Conservation (phyloP, 1,284 basidiomycete species). For the Clitocybe nebularis region DNA sequence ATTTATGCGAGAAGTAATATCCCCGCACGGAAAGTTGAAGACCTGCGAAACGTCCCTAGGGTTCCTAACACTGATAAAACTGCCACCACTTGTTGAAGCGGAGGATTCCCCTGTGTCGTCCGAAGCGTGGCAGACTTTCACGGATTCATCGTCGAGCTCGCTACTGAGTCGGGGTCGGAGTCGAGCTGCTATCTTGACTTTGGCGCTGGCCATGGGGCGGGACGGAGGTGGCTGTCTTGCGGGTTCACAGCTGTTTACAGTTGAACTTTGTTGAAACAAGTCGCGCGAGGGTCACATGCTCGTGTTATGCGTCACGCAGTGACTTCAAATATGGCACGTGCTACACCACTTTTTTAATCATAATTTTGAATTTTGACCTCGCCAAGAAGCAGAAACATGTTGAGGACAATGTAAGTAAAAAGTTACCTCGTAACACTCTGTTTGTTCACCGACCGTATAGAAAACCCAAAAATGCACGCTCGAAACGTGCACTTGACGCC, state of each 20-base stretch:
- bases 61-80: constrained; percentile 57
- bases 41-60: constrained; percentile 59
- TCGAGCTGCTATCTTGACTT: constrained; percentile 56
- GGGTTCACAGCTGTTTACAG: constrained; percentile 1
- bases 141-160: constrained; percentile 59
- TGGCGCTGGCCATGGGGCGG: constrained; percentile 26
- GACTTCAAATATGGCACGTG: background rate
- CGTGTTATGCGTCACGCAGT: constrained; percentile 1
- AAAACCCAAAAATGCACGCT: constrained; percentile 96
- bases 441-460: constrained; percentile 33
- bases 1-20: background rate
- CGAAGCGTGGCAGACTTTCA: constrained; percentile 46
- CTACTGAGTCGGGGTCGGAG: constrained; percentile 57
- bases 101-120: constrained; percentile 26
- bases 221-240: background rate
- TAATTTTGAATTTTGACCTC: background rate
- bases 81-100: constrained; percentile 24
- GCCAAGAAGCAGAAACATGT: constrained; percentile 2
- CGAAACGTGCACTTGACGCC: constrained; percentile 90
- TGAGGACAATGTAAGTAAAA: constrained; percentile 11
- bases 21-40: constrained; percentile 67
- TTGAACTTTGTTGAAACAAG: background rate
- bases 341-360: background rate
- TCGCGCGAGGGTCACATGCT: constrained; percentile 7
- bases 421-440: background rate